Base-by-base conservation (phyloP, 1,139 yeast species). In the Saccharomycopsis hybrid region DNA sequence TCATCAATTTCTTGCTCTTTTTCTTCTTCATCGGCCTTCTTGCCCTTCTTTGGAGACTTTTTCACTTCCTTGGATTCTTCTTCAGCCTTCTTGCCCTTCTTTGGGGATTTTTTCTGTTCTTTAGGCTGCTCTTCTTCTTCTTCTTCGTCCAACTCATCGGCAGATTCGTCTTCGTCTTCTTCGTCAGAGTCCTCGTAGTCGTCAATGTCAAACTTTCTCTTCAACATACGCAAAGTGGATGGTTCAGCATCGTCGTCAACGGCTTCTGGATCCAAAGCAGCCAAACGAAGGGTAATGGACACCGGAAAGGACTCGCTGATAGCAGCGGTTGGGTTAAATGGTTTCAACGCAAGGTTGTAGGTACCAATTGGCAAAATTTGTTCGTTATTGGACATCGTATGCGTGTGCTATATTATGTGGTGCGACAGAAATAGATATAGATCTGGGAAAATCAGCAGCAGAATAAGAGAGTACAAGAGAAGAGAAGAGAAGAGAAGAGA, bases 181-280 rank as follows among this genome's bases (percentile, higher is more conserved):
- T 71, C 77, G 29, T 69, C 73, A 30, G 67, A 71, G 32, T 65
- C 72, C 9, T 64, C 67, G 45, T 65, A 72, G 48, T 70, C 76
- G 38, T 72, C 76, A 41, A 70, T 73, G 52, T 74, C 80, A 54
- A 74, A 76, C 50, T 70, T 65, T 65, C 82, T 78, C 77, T 89
- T 89, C 66, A 92, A 78, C 64, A 90, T 77, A 73, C 95, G 85
- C 64, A 92, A 76, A 60, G 96, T 87, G 36, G 96, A 82, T 58
- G 97, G 97, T 59, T 76, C 82, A 51, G 74, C 78, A 63, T 86
- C 86, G 63, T 86, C 94, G 62, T 85, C 88, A 55, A 80, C 77
- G 41, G 85, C 72, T 63, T 80, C 86, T 56, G 96, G 95, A 70
- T 92, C 97, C 62, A 92, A 76, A 54, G 98, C 95, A 59, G 97